phyloP scores from a whole-genome alignment of 306 rosid species.

The Rosa chinensis region DNA sequence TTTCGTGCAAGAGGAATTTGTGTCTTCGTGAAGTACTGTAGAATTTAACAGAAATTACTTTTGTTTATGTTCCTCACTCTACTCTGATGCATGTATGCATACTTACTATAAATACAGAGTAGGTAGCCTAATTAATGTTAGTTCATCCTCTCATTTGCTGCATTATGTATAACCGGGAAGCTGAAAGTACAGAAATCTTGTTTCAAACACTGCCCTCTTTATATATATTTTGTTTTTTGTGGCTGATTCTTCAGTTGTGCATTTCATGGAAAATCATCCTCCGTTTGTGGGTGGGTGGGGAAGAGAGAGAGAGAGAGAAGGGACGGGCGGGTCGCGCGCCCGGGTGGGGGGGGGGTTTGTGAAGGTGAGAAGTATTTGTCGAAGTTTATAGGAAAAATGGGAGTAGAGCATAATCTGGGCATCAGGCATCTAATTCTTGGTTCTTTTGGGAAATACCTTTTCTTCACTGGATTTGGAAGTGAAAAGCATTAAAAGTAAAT shows the following conservation, averaged over 20 bases:
- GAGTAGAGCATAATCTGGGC: neutral
- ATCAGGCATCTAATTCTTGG: neutral
- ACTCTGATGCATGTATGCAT: neutral
- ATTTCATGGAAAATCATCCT: neutral
- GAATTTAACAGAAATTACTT: conserved; percentile 19
- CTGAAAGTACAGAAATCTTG: neutral
- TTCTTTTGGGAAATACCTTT: neutral
- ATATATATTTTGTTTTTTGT: too few species aligned
- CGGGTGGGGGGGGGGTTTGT: too few species aligned
- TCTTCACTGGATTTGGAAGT: neutral
- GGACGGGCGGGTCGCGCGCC: too few species aligned
- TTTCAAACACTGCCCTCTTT: neutral
- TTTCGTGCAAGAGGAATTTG: conserved; percentile 26
- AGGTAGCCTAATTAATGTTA: neutral
- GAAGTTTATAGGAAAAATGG: neutral
- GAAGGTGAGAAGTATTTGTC: neutral
- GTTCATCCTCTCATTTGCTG: neutral
- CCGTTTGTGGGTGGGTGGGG: neutral
- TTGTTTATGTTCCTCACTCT: neutral
- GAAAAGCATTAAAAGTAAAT: neutral
- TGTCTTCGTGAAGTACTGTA: conserved; percentile 27
- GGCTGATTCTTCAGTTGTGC: neutral
- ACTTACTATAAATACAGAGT: neutral
- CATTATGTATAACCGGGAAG: neutral
- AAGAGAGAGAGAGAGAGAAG: too few species aligned